Evolutionary conservation across 1,284 basidiomycete genomes (phyloP), one percentile per base, ranked within the genome.

Genomic region (Fomitopsis palustris): DNA sequence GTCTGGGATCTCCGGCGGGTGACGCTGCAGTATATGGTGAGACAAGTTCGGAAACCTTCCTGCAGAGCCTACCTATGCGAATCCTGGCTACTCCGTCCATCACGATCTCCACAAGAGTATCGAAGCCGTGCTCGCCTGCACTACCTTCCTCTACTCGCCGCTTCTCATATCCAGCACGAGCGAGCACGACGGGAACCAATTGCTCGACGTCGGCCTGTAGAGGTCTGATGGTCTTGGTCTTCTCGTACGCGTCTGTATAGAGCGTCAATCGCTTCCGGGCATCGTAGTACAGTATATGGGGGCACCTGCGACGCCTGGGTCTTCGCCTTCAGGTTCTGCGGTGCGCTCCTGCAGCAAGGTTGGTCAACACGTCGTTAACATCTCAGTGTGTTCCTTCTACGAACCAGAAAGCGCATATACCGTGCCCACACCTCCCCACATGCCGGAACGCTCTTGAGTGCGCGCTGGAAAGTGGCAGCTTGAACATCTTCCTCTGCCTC

Each of bases 371-470:
- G 19, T 14, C 2, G 31, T 39, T 6, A 23, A 2, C 9, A 29
- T 7, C 25, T 6, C 6, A 3, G 25, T 7, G 21, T 4, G 27
- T 10, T 12, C 35, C n/a, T 21, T 31, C 14, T 17, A 29, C 63
- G 61, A 54, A 88, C 90, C 71, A 89, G 64, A 65, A 82, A 81
- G 52, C 88, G 82, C 21, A 93, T 81, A 68, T 90, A 90, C 33
- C 83, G 77, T 3, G 88, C 84, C 87, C 90, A 92, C 8, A 90
- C 75, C 64, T 86, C 83, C 16, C 88, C 89, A 27, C 79, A 87
- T 14, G 77, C 81, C 27, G 91, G 90, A 0, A 87, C 81, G 66
- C 87, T 89, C 60, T 87, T 79, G 21, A 82, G 70, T 16, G 88
- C 88, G 42, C 88, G 78, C 57, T 73, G 75, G 29, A 82, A 76